These are phyloP conservation scores for Marchantia paleacea DNA, from an alignment of 225 moss, liverwort and hornwort species.

Conservation along the genomic window DNA sequence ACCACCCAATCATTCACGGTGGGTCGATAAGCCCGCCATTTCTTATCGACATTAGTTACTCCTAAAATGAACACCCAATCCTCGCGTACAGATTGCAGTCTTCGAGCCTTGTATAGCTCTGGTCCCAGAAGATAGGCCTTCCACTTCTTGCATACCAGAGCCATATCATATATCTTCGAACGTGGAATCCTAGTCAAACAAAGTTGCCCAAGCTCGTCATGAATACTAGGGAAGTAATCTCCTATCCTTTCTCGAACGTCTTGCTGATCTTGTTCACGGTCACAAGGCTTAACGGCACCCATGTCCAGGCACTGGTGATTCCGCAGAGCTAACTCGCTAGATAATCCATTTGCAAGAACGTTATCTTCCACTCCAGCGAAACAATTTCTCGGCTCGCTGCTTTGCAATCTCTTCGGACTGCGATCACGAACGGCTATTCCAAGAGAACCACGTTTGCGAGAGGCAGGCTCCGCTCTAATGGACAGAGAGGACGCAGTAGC, in stretches of 20 bases:
- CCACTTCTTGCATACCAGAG: conserved; percentile 73
- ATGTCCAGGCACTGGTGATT: background rate
- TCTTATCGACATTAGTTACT: conserved; percentile 27
- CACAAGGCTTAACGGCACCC: conserved; percentile 1
- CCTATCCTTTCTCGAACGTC: conserved; percentile 29
- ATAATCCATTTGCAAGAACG: background rate
- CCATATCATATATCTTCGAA: conserved; percentile 50
- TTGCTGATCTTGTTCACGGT: conserved; percentile 10
- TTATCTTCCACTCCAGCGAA: conserved; percentile 2
- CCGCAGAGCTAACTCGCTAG: background rate
- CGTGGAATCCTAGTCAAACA: conserved; percentile 66
- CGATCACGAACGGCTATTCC: conserved; percentile 18
- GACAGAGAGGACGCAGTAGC: conserved; percentile 10
- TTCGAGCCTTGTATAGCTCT: conserved; percentile 63
- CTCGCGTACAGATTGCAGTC: conserved; percentile 44
- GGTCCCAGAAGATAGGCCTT: conserved; percentile 42
- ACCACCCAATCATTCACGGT: conserved; percentile 50
- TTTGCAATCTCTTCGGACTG: conserved; percentile 14
- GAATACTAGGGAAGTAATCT: conserved; percentile 40
- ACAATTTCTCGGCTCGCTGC: conserved; percentile 12
- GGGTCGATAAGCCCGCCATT: conserved; percentile 82
- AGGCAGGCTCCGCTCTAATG: conserved; percentile 17
- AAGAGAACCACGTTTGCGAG: conserved; percentile 1
- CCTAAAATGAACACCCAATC: conserved; percentile 77
- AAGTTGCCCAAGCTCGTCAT: conserved; percentile 56